phyloP scores from a whole-genome alignment of 352 stramenopile genomes.

The Globisporangium viniferum region DNA sequence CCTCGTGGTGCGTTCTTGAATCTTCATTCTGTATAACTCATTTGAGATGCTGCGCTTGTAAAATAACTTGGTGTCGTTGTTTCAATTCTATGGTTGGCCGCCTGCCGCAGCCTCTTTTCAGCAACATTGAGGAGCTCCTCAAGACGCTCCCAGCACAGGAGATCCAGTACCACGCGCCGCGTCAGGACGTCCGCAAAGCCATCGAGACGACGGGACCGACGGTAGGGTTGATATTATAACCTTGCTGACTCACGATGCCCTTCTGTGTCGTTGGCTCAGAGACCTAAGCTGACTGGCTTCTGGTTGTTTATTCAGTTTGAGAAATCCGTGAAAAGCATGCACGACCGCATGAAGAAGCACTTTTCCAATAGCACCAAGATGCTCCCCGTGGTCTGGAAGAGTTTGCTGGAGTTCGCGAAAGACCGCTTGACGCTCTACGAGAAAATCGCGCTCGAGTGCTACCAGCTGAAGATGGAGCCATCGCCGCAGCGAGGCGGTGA shows the following conservation, averaged over 20 bases:
- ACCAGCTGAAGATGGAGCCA: conserved; percentile 58
- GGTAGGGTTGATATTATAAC: conserved; percentile 20
- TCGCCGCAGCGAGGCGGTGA: conserved; percentile 34
- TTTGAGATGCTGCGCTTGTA: no score
- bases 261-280: no score
- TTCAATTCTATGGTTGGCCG: neutral
- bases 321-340: conserved; percentile 64
- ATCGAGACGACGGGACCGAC: conserved; percentile 38
- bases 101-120: conserved; percentile 40
- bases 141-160: conserved; percentile 51
- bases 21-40: neutral
- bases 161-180: conserved; percentile 64
- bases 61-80: neutral
- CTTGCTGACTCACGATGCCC: no score
- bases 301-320: conserved; percentile 38
- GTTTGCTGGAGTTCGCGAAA: conserved; percentile 42
- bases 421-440: conserved; percentile 43
- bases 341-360: conserved; percentile 75
- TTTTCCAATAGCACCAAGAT: conserved; percentile 49
- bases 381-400: conserved; percentile 50
- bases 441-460: conserved; percentile 50
- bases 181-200: conserved; percentile 52
- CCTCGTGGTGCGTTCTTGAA: conserved; percentile 30
- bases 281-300: neutral
- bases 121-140: conserved; percentile 49